These are phyloP conservation scores for Talaromyces sp. DNA, from an alignment of 2,329 filamentous ascomycete species.

Conservation along the genomic window DNA sequence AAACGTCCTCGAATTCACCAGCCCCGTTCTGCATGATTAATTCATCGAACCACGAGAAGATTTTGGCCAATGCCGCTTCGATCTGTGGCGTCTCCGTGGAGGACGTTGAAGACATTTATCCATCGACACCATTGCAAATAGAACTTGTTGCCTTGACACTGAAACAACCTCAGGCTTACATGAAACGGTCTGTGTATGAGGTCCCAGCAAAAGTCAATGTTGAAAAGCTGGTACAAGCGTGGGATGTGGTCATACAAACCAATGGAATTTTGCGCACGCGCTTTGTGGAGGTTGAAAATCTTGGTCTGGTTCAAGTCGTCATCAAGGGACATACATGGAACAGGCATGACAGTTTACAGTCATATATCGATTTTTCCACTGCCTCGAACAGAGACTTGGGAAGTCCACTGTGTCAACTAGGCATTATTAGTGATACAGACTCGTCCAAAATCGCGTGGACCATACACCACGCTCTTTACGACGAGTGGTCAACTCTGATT, in stretches of 20 bases:
- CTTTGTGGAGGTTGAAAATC: constrained; percentile 20
- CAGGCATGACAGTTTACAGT: constrained; percentile 19
- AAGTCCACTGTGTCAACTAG: constrained; percentile 28
- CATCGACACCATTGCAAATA: constrained; percentile 40
- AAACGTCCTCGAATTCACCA: no score
- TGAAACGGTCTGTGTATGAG: not conserved
- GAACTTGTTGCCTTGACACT: constrained; percentile 28
- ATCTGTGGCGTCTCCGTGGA: not conserved
- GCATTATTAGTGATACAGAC: constrained; percentile 24
- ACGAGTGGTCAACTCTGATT: constrained; percentile 9
- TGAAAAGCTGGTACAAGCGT: not conserved
- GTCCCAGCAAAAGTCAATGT: not conserved
- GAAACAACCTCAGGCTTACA: not conserved
- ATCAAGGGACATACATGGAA: constrained; percentile 17
- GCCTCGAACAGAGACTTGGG: constrained; percentile 23
- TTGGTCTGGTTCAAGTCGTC: constrained; percentile 34
- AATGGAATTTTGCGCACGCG: constrained; percentile 46
- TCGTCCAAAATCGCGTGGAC: constrained; percentile 14
- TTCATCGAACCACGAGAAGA: no score
- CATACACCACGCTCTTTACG: constrained; percentile 14
- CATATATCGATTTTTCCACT: constrained; percentile 12
- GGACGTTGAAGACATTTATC: constrained; percentile 22
- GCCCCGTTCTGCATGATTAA: no score
- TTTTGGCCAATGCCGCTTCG: not conserved
- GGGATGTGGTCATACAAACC: constrained; percentile 29